Base-by-base conservation (phyloP, 1,284 basidiomycete genomes). In the Leccinum fallax region DNA sequence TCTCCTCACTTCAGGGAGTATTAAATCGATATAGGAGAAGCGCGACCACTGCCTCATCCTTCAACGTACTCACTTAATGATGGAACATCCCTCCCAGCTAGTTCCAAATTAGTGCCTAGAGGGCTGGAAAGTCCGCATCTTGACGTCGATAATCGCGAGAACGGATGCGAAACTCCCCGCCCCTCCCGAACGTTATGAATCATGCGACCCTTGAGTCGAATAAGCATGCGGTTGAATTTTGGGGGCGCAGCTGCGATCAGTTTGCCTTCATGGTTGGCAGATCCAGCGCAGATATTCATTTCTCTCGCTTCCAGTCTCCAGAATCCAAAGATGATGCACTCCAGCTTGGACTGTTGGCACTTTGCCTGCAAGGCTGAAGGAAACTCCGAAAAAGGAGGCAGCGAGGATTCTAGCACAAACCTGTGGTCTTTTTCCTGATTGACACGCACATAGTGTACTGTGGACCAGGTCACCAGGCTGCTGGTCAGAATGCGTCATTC, bases 11-110 rank as follows among this genome's bases (percentile, higher is more conserved):
- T 15, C 57, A 38, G 15, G 11, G 8, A 15, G 30, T n/a, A 30
- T 21, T 58, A 21, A 28, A 24, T 46, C 38, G 28, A 63, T 26
- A 24, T 7, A 26, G n/a, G 2, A 28, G 28, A 63, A 49, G 61
- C 10, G 28, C 34, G 34, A 15, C 19, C 28, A 28, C 43, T 60
- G 8, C 30, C 38, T 28, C 32, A 32, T 34, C 26, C n/a, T 11
- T 36, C 16, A 5, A 16, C 16, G 40, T n/a, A 28, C 36, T 24
- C 34, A 38, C 36, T 21, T 10, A 4, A 10, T 13, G 15, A 34
- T 28, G 5, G n/a, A n/a, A 19, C 43, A 19, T 26, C 13, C 9
- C 34, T n/a, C 26, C 6, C 26, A 28, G 13, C 10, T 9, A 36
- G 11, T 36, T 34, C 36, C 26, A 15, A 8, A 49, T 32, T 34